phyloP scores from a whole-genome alignment of 2,329 filamentous ascomycete genomes.

The Aureobasidium vineae region DNA sequence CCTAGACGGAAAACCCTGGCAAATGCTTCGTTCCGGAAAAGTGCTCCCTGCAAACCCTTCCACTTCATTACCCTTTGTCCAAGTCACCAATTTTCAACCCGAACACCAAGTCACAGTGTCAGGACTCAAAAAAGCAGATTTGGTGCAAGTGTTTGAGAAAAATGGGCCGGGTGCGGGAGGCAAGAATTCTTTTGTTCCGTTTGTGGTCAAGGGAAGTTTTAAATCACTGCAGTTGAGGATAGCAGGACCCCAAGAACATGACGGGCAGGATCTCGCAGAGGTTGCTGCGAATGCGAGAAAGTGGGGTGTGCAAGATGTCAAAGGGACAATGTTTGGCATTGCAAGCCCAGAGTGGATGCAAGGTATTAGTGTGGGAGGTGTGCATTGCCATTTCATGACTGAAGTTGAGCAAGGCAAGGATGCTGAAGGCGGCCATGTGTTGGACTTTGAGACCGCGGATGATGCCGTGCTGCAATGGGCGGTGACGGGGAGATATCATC shows the following conservation, averaged over 20 bases:
- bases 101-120: conserved; percentile 32
- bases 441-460: conserved; percentile 41
- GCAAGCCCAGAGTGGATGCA: conserved; percentile 44
- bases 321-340: conserved; percentile 45
- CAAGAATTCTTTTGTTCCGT: conserved; percentile 45
- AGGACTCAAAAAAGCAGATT: conserved; percentile 30
- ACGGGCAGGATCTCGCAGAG: conserved; percentile 22
- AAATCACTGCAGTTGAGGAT: conserved; percentile 34
- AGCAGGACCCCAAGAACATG: conserved; percentile 20
- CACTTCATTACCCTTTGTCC: conserved; percentile 42
- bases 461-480: conserved; percentile 41
- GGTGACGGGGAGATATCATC: conserved; percentile 45
- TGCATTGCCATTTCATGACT: conserved; percentile 42
- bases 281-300: conserved; percentile 34
- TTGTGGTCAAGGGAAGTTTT: conserved; percentile 41
- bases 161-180: conserved; percentile 26
- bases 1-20: conserved; percentile 40
- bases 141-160: conserved; percentile 28
- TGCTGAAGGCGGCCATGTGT: conserved; percentile 40
- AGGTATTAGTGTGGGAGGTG: conserved; percentile 41
- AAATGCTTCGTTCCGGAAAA: conserved; percentile 37
- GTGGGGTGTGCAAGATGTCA: conserved; percentile 36
- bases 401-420: conserved; percentile 38
- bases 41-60: conserved; percentile 38
- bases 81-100: conserved; percentile 45